These are phyloP conservation scores for Pichia deserticola DNA, from an alignment of 805 yeast genomes.

Conservation along the genomic window DNA sequence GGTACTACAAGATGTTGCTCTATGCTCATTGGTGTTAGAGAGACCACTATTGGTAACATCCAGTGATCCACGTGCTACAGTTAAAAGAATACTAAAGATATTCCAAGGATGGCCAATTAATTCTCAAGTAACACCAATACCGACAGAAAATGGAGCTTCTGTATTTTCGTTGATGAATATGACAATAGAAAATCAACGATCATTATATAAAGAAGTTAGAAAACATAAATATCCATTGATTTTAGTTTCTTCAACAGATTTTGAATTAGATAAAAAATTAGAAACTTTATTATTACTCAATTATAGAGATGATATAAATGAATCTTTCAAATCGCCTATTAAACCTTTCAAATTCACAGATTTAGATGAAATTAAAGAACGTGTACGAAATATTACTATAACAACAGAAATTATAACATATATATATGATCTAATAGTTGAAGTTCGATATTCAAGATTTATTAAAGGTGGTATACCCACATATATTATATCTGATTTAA, in stretches of 20 bases:
- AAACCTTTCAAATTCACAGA: neutral
- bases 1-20: neutral
- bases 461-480: constrained; percentile 48
- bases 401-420: constrained; percentile 46
- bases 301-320: neutral
- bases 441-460: constrained; percentile 47
- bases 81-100: neutral
- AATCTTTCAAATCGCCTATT: neutral
- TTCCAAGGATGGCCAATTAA: neutral
- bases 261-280: neutral
- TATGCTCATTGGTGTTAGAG: constrained; percentile 1
- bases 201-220: neutral
- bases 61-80: neutral
- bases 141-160: constrained; percentile 1
- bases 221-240: constrained; percentile 3
- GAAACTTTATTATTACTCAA: constrained; percentile 1
- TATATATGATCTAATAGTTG: constrained; percentile 48
- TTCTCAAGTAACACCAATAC: neutral
- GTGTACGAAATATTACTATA: constrained; percentile 17
- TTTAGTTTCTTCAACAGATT: neutral
- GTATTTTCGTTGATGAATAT: neutral
- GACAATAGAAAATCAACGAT: neutral
- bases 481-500: constrained; percentile 35
- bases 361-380: neutral
- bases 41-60: constrained; percentile 2